Base-by-base conservation (phyloP, 257 asterid species). In the Linaria vulgaris region DNA sequence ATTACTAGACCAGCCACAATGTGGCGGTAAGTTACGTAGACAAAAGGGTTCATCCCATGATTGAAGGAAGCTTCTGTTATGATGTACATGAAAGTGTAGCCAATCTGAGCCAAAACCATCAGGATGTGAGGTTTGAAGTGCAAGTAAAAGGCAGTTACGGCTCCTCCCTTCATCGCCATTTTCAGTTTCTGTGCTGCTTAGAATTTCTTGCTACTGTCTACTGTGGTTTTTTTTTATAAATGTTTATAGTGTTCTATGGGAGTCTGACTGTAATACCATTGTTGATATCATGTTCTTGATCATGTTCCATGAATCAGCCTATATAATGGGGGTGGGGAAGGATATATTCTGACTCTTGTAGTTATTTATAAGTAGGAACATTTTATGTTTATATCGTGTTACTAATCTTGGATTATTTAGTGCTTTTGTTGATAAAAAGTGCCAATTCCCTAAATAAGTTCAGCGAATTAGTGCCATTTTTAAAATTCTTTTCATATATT, bases 31-130 rank as follows among this genome's bases (percentile, higher is more conserved):
- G 88, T 86, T 12, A 88, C 76, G 9, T 88, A 88, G 63, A 86
- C 94, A 39, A 66, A 84, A 60, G 90, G 85, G 24, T 86, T 75
- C 95, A 88, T 80, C 27, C 95, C 95, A 67, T 88, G 88, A 60
- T 77, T 70, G 82, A 88, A 88, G 20, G 94, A 86, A 45, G 95
- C 95, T 58, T 88, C 84, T 3, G 90, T 82, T 43, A 86, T 82
- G 76, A 86, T 79, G 38, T 84, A 88, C 71, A 79, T 65, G 67
- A 86, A 66, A 11, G 94, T 76, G 30, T 82, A 80, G 58, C 66
- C 74, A 47, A 84, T 43, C 74, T 88, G 96, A 52, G 84, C 63
- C 19, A 86, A 16, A 68, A 77, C 76, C 95, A 88, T 80, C 27
- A 84, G 90, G 59, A 88, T 69, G 30, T 86, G 88, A 66, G 96